Base-by-base conservation (phyloP, 2,329 filamentous ascomycete genomes). In the Diaporthe citrichinensis region DNA sequence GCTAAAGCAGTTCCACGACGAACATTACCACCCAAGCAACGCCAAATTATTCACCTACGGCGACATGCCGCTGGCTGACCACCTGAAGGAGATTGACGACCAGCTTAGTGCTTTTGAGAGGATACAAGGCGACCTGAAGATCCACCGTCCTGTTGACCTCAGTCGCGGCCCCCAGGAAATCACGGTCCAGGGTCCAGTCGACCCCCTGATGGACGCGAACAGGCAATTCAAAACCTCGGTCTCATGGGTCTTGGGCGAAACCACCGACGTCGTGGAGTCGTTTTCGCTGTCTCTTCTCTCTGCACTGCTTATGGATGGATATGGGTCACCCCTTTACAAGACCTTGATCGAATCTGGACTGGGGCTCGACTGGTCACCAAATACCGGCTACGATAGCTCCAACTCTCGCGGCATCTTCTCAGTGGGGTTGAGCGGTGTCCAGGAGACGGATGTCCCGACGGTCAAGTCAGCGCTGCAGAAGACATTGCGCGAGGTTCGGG, bases 11-110 rank as follows among this genome's bases (percentile, higher is more conserved):
- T 99, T 98, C 83, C 97, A 98, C 78, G 93, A 93, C 58, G 92
- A 95, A 78, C 95, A 99, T 85, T 99, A 99, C 83, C 96, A 99
- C 84, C 97, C 97, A 0, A 98, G 95, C 85, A 99, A 99, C 84
- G 94, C 96, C 61, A 98, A 98, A 85, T 89, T 99, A 58, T 92
- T 98, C 81, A 98, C 97, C 0, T 99, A 99, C 79, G 97, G 97
- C 71, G 93, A 98, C 81, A 95, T 98, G 91, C 94, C 95, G 1
- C 86, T 99, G 76, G 88, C 88, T 3, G 93, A 95, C 72, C 97
- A 99, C 82, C 84, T 98, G 71, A 88, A 91, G 81, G 94, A 97
- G 80, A 89, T 98, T 39, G 91, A 96, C 80, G 89, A 91, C 14
- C 93, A 94, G 69, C 87, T 99, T 75, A 89, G 90, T 78, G 87